Percentiles rank a stretch among this genome's conserved stretches.
These are phyloP conservation scores for Zygosaccharomyces bisporus DNA, from an alignment of 805 yeast species.

Conservation along the genomic window DNA sequence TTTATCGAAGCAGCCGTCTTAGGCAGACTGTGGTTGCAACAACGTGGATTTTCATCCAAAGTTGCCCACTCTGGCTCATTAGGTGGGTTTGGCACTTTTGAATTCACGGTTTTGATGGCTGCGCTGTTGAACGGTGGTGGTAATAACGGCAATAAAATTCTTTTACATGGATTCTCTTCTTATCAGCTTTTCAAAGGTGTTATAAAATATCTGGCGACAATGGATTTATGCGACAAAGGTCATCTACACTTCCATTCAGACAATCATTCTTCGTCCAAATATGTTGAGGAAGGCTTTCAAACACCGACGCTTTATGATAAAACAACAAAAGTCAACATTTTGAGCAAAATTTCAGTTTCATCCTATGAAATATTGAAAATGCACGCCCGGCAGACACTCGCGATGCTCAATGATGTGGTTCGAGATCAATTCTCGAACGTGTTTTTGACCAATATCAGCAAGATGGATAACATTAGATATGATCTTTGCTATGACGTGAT, in stretches of 20 bases:
- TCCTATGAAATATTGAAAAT: slow-evolving; percentile 59
- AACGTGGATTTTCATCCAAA: slow-evolving; percentile 71
- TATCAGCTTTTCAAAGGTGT: slow-evolving; percentile 92
- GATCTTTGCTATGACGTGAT: slow-evolving; percentile 55
- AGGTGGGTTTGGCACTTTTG: slow-evolving; percentile 89
- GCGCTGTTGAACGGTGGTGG: slow-evolving; percentile 84
- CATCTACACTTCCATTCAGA: slow-evolving; percentile 63
- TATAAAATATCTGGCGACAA: slow-evolving; percentile 72
- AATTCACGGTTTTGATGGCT: slow-evolving; percentile 77
- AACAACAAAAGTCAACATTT: slow-evolving; percentile 67
- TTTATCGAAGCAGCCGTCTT: slow-evolving; percentile 83
- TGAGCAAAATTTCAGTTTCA: slow-evolving; percentile 74
- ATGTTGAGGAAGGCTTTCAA: slow-evolving; percentile 55
- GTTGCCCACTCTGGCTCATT: slow-evolving; percentile 47
- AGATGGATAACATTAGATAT: slow-evolving; percentile 52
- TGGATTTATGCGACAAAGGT: slow-evolving; percentile 62
- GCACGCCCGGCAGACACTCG: slow-evolving; percentile 66
- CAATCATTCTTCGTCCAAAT: slow-evolving; percentile 36
- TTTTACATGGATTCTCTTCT: slow-evolving; percentile 84
- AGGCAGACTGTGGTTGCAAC: slow-evolving; percentile 87
- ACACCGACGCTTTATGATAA: slow-evolving; percentile 77
- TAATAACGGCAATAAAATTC: slow-evolving; percentile 63
- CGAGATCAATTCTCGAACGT: slow-evolving; percentile 79
- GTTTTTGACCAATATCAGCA: slow-evolving; percentile 58
- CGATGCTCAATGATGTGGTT: slow-evolving; percentile 69